phyloP scores from a whole-genome alignment of 306 rosid species.

The Cajanus cajan region DNA sequence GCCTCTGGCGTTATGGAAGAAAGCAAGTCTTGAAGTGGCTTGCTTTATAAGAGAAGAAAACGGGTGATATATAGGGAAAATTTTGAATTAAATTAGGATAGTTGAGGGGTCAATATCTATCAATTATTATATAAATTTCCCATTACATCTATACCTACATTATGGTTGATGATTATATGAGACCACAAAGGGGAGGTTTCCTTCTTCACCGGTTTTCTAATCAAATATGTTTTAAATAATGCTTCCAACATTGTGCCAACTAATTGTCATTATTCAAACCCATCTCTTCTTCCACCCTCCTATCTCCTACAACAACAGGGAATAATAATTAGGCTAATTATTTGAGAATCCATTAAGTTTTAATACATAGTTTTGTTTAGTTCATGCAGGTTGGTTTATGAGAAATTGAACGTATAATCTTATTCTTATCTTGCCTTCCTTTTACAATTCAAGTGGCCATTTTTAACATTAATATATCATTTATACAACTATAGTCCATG shows the following conservation, averaged over 20 bases:
- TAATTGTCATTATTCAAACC: neutral
- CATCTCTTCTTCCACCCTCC: neutral
- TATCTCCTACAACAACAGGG: neutral
- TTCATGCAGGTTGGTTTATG: neutral
- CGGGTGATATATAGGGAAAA: slow-evolving; percentile 29
- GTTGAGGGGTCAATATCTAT: slow-evolving; percentile 50
- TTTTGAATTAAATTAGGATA: slow-evolving; percentile 25
- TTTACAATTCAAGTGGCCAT: slow-evolving; percentile 17
- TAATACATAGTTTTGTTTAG: neutral
- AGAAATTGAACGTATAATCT: neutral
- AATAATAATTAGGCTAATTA: neutral
- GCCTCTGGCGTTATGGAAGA: neutral
- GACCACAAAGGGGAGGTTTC: slow-evolving; percentile 24
- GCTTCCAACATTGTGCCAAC: slow-evolving; percentile 21
- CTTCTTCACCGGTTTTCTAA: neutral
- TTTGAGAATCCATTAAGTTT: neutral
- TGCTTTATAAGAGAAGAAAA: slow-evolving; percentile 11
- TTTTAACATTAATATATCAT: slow-evolving; percentile 8
- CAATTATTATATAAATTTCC: slow-evolving; percentile 22
- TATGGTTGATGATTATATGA: slow-evolving; percentile 40
- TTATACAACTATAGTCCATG: neutral
- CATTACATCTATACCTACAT: slow-evolving; percentile 2
- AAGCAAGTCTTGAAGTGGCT: slow-evolving; percentile 3
- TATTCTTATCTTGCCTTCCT: neutral
- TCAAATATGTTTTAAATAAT: slow-evolving; percentile 23